Evolutionary conservation across 352 stramenopile species (phyloP), one percentile per base, ranked within the genome.

Genomic region (Globisporangium alternatum): DNA sequence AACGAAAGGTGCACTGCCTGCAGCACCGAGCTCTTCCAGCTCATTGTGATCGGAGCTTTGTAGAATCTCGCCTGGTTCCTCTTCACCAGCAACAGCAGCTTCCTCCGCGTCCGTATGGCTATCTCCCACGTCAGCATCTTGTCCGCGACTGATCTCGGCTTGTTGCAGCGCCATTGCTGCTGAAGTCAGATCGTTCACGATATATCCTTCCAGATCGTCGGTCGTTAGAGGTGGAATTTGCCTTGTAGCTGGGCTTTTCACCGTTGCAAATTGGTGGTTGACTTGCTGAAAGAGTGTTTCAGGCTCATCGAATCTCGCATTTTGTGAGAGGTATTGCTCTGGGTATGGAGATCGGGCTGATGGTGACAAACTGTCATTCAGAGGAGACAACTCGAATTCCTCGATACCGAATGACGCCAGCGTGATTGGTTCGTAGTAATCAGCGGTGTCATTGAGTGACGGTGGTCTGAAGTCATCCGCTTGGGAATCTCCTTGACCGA

Each of bases 361-460:
- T 39, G 41, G 45, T 21, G 56, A 43, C 17, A 41, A 2, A 15
- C 17, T 9, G 9, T 57, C 66, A 30, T 39, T 54, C 41, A 74
- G 15, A 12, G 76, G 74, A 33, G 78, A 86, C 2, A 84, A 21
- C 49, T 82, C 66, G 15, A 86, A 33, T 60, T 84, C 75, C 8
- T 72, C 48, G 35, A 81, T 88, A 4, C 77, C 77, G 39, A 86
- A 63, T 2, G 75, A 81, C 21, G 57, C 61, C 33, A 88, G 33
- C 1, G 76, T 84, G 33, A 86, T 74, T 25, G 78, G 68, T 31
- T 70, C 47, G 44, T 69, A 71, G 39, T 68, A 80, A 1, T 30
- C 41, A 21, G 54, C 49, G 1, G 49, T 43, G 15, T 66, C 37
- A 12, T 70, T 56, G 5, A 69, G 62, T 17, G 52, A 33, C 12